Evolutionary conservation across 257 asterid species (phyloP), one percentile per base, ranked within the genome.

Genomic region (Catharanthus roseus): DNA sequence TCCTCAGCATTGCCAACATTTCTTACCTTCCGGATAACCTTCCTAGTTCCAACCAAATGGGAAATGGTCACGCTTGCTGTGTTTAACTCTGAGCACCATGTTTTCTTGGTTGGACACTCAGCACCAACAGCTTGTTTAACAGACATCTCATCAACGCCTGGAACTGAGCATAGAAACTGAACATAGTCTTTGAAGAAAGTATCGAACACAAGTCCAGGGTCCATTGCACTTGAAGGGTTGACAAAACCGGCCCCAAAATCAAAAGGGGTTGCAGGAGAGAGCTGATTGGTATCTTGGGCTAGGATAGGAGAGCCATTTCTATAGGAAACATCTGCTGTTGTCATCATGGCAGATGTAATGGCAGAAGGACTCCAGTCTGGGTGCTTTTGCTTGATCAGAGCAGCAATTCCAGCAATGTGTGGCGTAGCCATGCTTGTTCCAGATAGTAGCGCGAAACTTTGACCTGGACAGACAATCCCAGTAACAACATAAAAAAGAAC

Each of bases 401-500:
- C 89, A 6, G 90, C 93, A 3, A 85, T 83, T 31, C 89, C 93
- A 2, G 93, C 90, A 4, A 89, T 71, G 70, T 87, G 91, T 23
- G 87, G 91, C 1, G 91, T 70, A 13, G 91, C 91, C 91, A 85
- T 89, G 83, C 93, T 89, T 5, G 91, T 89, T 71, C 96, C 91
- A 23, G 96, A 89, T 69, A 87, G 33, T 18, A 87, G 53, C 0
- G 93, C 87, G 29, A 87, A 84, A n/a, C 34, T 71, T 74, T 84
- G 90, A 57, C 89, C 95, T 84, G 83, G 58, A 49, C 41, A 69
- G 33, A 38, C 23, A 49, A 70, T 69, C 38, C 41, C 1, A 31
- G 0, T 51, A 23, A 26, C 47, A 51, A 33, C 51, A 72, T 58
- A 6, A 9, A 38, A 21, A 49, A 12, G 13, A 31, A 42, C 26